phyloP scores from a whole-genome alignment of 2,329 filamentous ascomycete species.

The Fonsecaea pugnacius region DNA sequence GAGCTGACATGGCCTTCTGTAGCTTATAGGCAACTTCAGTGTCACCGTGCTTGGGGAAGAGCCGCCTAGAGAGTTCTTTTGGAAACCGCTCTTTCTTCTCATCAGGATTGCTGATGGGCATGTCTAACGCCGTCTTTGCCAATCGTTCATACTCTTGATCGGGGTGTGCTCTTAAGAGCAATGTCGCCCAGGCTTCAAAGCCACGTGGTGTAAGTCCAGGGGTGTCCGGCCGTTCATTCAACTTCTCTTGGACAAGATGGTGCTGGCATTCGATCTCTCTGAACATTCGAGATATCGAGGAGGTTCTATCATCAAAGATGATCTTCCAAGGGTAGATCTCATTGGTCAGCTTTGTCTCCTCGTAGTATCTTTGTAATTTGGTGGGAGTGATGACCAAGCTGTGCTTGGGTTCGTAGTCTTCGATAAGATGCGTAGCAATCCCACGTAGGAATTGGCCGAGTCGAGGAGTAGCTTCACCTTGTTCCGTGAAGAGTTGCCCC shows the following conservation, averaged over 20 bases:
- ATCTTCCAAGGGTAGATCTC: constrained; percentile 73
- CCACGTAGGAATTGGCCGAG: constrained; percentile 73
- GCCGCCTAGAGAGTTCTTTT: constrained; percentile 73
- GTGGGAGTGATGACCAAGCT: constrained; percentile 74
- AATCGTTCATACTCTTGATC: constrained; percentile 74
- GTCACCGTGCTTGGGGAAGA: constrained; percentile 68
- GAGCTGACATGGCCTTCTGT: constrained; percentile 62
- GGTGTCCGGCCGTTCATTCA: constrained; percentile 60
- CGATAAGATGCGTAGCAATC: constrained; percentile 73
- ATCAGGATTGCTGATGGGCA: constrained; percentile 71
- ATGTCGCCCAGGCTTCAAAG: constrained; percentile 72
- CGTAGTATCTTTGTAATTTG: constrained; percentile 77
- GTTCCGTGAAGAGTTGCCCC: constrained; percentile 72
- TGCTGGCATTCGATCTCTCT: constrained; percentile 61
- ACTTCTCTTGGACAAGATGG: constrained; percentile 64
- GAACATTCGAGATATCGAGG: constrained; percentile 64
- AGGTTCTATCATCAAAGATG: constrained; percentile 60
- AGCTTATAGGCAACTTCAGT: constrained; percentile 63
- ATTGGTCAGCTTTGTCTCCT: constrained; percentile 63
- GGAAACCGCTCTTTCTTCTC: constrained; percentile 74
- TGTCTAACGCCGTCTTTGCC: constrained; percentile 67
- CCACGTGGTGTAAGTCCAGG: constrained; percentile 70
- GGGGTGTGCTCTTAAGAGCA: constrained; percentile 75
- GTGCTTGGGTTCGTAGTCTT: constrained; percentile 68
- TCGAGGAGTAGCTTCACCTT: constrained; percentile 69